These are phyloP conservation scores for Wickerhamiella siamensis DNA, from an alignment of 805 yeast species.

Conservation along the genomic window DNA sequence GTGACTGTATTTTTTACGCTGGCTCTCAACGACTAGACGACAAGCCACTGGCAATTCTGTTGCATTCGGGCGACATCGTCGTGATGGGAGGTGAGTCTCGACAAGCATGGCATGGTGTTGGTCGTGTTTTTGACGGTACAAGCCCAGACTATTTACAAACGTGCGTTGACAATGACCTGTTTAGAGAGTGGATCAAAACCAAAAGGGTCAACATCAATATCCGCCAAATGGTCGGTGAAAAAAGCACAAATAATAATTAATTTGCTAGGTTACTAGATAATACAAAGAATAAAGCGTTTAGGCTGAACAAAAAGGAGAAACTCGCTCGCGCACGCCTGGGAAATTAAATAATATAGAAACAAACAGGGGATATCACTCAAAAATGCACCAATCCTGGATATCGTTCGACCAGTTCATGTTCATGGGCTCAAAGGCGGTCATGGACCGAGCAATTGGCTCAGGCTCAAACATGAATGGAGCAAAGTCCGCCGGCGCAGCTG, in stretches of 20 bases:
- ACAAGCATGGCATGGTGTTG: slow-evolving; percentile 31
- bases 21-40: slow-evolving; percentile 15
- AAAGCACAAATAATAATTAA: too few species aligned
- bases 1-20: slow-evolving; percentile 28
- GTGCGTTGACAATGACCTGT: slow-evolving; percentile 8
- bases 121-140: slow-evolving; percentile 25
- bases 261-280: not conserved
- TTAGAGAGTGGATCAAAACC: slow-evolving; percentile 22
- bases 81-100: slow-evolving; percentile 31
- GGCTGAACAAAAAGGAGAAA: not conserved
- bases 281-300: too few species aligned
- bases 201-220: slow-evolving; percentile 30
- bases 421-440: slow-evolving; percentile 12
- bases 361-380: slow-evolving; percentile 1
- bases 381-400: slow-evolving; percentile 9
- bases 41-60: slow-evolving; percentile 24
- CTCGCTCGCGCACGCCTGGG: not conserved
- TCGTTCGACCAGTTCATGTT: slow-evolving; percentile 8
- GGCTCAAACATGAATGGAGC: slow-evolving; percentile 7
- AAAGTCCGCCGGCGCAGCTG: slow-evolving; percentile 1
- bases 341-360: not conserved
- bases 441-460: slow-evolving; percentile 8
- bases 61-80: slow-evolving; percentile 29
- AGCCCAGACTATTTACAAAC: slow-evolving; percentile 21
- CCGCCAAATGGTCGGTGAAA: slow-evolving; percentile 30